phyloP scores from a whole-genome alignment of 2,329 filamentous ascomycete genomes.

The Fusarium illudens region DNA sequence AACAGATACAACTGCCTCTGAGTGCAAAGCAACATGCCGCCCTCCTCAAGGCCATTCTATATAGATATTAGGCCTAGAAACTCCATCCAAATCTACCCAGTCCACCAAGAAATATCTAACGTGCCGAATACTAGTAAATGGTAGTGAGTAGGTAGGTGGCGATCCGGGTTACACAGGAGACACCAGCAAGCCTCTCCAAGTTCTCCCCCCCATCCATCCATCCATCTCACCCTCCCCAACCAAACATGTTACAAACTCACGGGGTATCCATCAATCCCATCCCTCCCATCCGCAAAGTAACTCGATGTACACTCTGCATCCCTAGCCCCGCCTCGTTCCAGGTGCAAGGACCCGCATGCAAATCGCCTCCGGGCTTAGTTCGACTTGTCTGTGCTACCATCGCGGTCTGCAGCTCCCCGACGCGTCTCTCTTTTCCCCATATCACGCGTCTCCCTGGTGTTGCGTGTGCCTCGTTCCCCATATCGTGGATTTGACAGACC shows the following conservation, averaged over 20 bases:
- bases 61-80: not conserved
- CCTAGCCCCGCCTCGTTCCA: conserved; percentile 20
- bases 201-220: not conserved
- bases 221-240: conserved; percentile 3
- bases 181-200: not conserved
- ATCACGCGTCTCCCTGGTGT: conserved; percentile 40
- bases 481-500: conserved; percentile 6
- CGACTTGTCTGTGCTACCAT: not conserved
- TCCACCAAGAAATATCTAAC: not conserved
- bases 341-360: conserved; percentile 26
- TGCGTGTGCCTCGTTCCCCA: conserved; percentile 21
- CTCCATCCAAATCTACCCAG: not conserved
- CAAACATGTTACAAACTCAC: conserved; percentile 16
- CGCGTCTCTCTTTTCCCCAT: conserved; percentile 35
- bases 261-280: conserved; percentile 33
- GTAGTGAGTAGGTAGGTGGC: not conserved
- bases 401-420: conserved; percentile 26
- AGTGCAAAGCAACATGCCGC: not conserved
- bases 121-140: not conserved
- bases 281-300: conserved; percentile 16
- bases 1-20: not conserved
- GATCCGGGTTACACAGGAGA: not conserved
- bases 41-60: not conserved
- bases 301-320: not conserved
- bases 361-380: conserved; percentile 13